Evolutionary conservation across 805 yeast genomes (phyloP).

Genomic region (Metschnikowia baotianmanensis): DNA sequence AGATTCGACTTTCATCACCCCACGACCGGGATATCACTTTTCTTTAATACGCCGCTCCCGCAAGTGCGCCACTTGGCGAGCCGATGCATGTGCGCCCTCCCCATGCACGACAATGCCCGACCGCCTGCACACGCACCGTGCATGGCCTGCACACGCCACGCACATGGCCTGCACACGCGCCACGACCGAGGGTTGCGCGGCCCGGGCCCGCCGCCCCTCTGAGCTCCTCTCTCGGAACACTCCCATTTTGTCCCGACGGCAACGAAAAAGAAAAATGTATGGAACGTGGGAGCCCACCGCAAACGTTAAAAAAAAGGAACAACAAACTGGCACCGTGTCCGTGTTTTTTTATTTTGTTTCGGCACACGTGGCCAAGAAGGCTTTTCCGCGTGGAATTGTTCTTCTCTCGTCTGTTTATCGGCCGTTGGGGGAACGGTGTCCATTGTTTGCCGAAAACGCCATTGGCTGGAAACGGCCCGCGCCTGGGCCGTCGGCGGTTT

Average conservation of each 20-base stretch:
- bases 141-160: not conserved
- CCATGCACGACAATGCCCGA: not conserved
- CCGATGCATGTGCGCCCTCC: conserved; percentile 7
- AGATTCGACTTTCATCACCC: not conserved
- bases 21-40: not conserved
- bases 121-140: no score
- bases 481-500: no score
- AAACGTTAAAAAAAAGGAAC: not conserved
- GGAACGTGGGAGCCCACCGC: not conserved
- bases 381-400: no score
- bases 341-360: no score
- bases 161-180: not conserved
- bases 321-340: not conserved
- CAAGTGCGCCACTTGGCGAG: not conserved
- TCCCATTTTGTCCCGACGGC: not conserved
- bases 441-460: no score
- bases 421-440: no score
- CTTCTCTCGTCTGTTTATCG: no score
- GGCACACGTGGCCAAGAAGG: not conserved
- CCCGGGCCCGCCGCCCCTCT: not conserved
- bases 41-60: conserved; percentile 3
- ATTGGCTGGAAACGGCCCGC: no score
- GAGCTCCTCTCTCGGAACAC: not conserved
- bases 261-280: not conserved
- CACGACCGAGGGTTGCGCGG: not conserved